A percentile compares a stretch with the other conserved stretches of the same genome.
Conservation (phyloP, 495 filamentous ascomycete species). For the Aspergillus panamensis region DNA sequence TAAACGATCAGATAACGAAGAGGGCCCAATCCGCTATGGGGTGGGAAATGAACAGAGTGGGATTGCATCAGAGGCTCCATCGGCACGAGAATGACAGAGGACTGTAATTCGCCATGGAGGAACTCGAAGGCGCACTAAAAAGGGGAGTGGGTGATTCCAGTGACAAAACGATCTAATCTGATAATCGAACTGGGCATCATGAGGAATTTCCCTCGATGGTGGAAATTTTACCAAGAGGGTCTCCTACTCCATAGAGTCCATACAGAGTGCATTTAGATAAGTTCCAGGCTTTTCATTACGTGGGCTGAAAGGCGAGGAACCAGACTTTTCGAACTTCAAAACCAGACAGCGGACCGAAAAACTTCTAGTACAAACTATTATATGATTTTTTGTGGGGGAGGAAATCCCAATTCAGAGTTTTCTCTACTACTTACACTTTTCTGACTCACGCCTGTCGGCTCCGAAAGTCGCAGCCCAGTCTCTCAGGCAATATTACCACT, state of each 20-base stretch:
- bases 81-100: slow-evolving; percentile 6
- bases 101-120: slow-evolving; percentile 17
- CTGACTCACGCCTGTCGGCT: slow-evolving; percentile 20
- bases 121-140: not conserved
- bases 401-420: not conserved
- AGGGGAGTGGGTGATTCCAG: no score
- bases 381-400: slow-evolving; percentile 2
- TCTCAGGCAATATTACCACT: not conserved
- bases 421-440: not conserved
- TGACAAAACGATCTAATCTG: slow-evolving; percentile 19
- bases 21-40: slow-evolving; percentile 8
- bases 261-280: slow-evolving; percentile 2
- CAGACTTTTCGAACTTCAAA: not conserved
- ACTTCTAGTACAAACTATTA: not conserved
- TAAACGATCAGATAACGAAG: slow-evolving; percentile 27
- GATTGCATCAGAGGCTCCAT: slow-evolving; percentile 18
- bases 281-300: slow-evolving; percentile 14
- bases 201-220: slow-evolving; percentile 4
- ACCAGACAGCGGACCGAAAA: slow-evolving; percentile 1
- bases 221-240: slow-evolving; percentile 14
- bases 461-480: slow-evolving; percentile 26
- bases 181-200: slow-evolving; percentile 15
- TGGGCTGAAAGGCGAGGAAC: slow-evolving; percentile 6
- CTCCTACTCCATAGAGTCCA: not conserved
- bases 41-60: slow-evolving; percentile 10